A percentile compares a stretch with the other conserved stretches of the same genome.
Conservation (phyloP, 495 filamentous ascomycete species). For the Penicillium paxilli region DNA sequence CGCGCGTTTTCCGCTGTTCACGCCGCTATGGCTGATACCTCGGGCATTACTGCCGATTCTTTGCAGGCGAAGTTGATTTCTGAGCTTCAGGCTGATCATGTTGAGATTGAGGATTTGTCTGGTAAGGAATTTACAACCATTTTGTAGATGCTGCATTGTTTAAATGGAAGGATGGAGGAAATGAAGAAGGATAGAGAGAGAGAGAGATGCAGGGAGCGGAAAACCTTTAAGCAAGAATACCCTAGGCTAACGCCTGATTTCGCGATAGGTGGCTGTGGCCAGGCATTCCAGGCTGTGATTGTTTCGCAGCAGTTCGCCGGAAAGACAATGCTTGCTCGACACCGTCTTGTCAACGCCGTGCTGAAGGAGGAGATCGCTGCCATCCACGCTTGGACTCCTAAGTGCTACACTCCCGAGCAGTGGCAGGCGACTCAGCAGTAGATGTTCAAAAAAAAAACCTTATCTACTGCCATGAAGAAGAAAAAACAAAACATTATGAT, state of each 20-base stretch:
- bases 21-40: slow-evolving; percentile 49
- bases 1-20: slow-evolving; percentile 40
- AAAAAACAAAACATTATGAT: not conserved
- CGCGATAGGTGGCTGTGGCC: slow-evolving; percentile 81
- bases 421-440: slow-evolving; percentile 70
- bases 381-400: slow-evolving; percentile 98
- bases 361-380: slow-evolving; percentile 90
- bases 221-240: not conserved
- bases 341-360: slow-evolving; percentile 83
- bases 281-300: slow-evolving; percentile 89
- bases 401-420: slow-evolving; percentile 94
- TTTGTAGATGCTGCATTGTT: not conserved
- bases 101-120: slow-evolving; percentile 90
- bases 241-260: not conserved
- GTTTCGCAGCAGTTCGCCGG: slow-evolving; percentile 85
- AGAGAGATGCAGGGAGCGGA: no score
- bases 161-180: no score
- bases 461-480: not conserved
- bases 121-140: slow-evolving; percentile 58
- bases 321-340: slow-evolving; percentile 83
- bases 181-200: not conserved
- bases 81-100: slow-evolving; percentile 75
- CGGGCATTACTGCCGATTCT: slow-evolving; percentile 66
- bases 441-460: no score
- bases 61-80: slow-evolving; percentile 69